Evolutionary conservation across 139 green algal species (phyloP).

Genomic region (Pedinophyceae sp.): DNA sequence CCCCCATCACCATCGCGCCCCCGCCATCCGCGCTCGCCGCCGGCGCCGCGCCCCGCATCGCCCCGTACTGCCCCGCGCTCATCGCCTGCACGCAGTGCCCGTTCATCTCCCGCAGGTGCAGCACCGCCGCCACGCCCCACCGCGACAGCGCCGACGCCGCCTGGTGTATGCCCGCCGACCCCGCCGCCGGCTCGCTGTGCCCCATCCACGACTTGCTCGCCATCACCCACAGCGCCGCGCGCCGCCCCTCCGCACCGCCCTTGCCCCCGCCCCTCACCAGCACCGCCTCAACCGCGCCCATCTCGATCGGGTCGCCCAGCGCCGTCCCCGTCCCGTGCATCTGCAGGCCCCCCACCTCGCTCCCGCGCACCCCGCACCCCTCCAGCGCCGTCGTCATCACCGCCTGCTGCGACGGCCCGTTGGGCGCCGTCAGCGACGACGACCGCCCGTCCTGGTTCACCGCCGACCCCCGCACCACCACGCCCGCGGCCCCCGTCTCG

Average conservation of each 20-base stretch:
- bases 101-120: conserved; percentile 6
- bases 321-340: conserved; percentile 50
- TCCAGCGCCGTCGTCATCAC: no score
- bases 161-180: conserved; percentile 44
- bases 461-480: no score
- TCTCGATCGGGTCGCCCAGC: conserved; percentile 58
- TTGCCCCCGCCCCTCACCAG: background rate
- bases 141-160: conserved; percentile 16
- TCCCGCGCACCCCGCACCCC: no score
- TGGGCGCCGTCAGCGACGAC: no score
- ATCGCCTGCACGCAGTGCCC: no score
- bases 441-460: no score
- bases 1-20: no score
- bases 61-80: no score
- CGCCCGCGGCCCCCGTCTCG: background rate
- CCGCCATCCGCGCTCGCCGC: no score
- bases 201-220: conserved; percentile 60
- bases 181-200: conserved; percentile 63
- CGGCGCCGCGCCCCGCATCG: no score
- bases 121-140: background rate
- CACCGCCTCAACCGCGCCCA: conserved; percentile 23
- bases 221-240: conserved; percentile 20
- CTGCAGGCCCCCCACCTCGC: no score
- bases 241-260: background rate
- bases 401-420: no score